phyloP scores from a whole-genome alignment of 495 filamentous ascomycete genomes.

The Penicillium lagena region DNA sequence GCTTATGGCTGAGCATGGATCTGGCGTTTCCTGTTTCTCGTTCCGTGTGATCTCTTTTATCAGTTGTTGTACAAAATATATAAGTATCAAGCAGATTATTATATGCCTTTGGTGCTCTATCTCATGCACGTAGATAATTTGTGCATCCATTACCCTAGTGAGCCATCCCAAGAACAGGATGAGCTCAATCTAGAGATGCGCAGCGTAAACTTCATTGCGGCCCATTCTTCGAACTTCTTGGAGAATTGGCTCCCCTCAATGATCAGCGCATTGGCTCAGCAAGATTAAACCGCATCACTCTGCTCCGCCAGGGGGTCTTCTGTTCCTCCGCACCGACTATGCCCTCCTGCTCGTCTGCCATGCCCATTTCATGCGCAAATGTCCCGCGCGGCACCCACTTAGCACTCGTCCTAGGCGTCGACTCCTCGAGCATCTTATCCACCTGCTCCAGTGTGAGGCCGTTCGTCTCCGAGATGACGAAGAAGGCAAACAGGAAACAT shows the following conservation, averaged over 20 bases:
- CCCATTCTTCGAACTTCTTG: too few relatives aligned
- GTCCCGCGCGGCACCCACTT: slow-evolving; percentile 68
- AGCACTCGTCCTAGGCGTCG: slow-evolving; percentile 60
- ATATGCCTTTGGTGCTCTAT: too few relatives aligned
- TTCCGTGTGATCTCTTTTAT: too few relatives aligned
- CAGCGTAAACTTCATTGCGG: too few relatives aligned
- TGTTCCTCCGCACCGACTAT: slow-evolving; percentile 3
- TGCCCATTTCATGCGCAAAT: slow-evolving; percentile 56
- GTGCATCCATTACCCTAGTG: too few relatives aligned
- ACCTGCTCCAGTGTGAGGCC: slow-evolving; percentile 81
- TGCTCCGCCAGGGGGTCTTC: background rate
- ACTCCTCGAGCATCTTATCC: slow-evolving; percentile 78
- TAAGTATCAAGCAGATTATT: too few relatives aligned
- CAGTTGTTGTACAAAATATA: background rate
- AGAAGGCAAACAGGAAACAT: slow-evolving; percentile 63
- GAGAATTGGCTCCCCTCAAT: background rate
- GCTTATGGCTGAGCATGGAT: slow-evolving; percentile 29
- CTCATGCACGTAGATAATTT: too few relatives aligned
- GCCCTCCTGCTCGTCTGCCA: slow-evolving; percentile 35
- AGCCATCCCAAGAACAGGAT: too few relatives aligned
- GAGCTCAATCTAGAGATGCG: too few relatives aligned
- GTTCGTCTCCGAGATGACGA: slow-evolving; percentile 74
- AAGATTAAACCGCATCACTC: background rate
- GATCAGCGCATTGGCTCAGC: background rate
- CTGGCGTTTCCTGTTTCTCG: slow-evolving; percentile 12